These are phyloP conservation scores for Leishmania braziliensis DNA, from an alignment of 208 protist genomes.

Conservation along the genomic window DNA sequence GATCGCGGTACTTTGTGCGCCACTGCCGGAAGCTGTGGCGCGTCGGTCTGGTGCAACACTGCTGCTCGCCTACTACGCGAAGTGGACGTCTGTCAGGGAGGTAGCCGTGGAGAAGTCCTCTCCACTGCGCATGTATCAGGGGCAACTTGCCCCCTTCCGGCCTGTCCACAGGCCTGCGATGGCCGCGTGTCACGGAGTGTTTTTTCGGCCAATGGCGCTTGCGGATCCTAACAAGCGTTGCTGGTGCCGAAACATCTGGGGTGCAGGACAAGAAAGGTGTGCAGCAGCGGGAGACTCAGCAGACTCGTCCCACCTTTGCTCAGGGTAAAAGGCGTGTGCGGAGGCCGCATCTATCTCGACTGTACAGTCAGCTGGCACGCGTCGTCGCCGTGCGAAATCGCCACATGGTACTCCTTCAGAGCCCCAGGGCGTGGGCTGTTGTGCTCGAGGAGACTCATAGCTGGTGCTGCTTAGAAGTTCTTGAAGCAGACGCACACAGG, in stretches of 20 bases:
- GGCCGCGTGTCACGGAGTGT: not conserved
- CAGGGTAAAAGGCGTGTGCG: not conserved
- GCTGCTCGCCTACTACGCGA: conserved; percentile 12
- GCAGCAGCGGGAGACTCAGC: not conserved
- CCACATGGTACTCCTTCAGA: not conserved
- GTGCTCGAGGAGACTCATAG: not conserved
- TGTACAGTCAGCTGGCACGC: conserved; percentile 12
- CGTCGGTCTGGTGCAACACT: not conserved
- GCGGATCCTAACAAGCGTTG: not conserved
- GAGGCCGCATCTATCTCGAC: conserved; percentile 1
- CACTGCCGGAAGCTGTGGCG: not conserved
- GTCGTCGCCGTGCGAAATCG: conserved; percentile 1
- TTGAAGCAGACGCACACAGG: conserved; percentile 21
- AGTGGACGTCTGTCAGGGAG: not conserved
- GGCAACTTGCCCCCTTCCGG: conserved; percentile 8
- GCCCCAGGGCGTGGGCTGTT: not conserved
- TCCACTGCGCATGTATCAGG: conserved; percentile 13
- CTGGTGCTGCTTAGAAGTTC: conserved; percentile 7
- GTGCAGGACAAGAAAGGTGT: not conserved
- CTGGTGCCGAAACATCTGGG: not conserved
- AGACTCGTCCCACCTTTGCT: not conserved
- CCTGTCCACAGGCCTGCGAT: not conserved
- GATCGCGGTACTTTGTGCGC: no score
- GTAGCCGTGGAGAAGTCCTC: not conserved
- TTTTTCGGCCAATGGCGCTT: conserved; percentile 2